Evolutionary conservation across 2,329 filamentous ascomycete species (phyloP).

Genomic region (Aureobasidium pullulans): DNA sequence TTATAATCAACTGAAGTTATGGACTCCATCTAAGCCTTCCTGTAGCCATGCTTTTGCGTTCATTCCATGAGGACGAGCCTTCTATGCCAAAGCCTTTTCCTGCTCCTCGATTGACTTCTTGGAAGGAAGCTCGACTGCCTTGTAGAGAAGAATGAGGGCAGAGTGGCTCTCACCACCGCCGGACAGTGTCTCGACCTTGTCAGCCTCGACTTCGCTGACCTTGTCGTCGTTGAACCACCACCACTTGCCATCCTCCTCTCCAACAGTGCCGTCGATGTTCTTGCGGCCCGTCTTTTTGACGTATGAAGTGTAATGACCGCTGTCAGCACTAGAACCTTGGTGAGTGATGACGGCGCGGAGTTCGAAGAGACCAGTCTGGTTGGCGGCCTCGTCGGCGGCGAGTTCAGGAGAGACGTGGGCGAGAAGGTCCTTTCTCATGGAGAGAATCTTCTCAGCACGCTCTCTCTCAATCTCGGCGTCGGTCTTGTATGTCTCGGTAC

Average conservation of each 20-base stretch:
- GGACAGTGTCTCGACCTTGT: conserved; percentile 83
- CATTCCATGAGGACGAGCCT: background rate
- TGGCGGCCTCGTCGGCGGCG: conserved; percentile 70
- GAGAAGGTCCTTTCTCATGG: conserved; percentile 82
- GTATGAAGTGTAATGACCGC: conserved; percentile 95
- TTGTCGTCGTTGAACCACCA: conserved; percentile 99
- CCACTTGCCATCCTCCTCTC: conserved; percentile 87
- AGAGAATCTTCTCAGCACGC: conserved; percentile 63
- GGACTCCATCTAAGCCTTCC: background rate
- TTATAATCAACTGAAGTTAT: background rate
- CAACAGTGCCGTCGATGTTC: conserved; percentile 67
- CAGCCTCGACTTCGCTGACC: conserved; percentile 81
- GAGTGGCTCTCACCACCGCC: conserved; percentile 88
- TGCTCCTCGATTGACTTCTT: conserved; percentile 39
- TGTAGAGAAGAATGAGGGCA: conserved; percentile 72
- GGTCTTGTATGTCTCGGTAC: conserved; percentile 83
- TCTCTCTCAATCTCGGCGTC: conserved; percentile 90
- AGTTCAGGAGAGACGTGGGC: conserved; percentile 69
- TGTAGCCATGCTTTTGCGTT: background rate
- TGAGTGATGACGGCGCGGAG: conserved; percentile 90
- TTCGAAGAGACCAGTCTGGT: conserved; percentile 93
- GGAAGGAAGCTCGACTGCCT: conserved; percentile 61
- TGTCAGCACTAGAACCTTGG: conserved; percentile 93
- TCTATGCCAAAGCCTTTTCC: conserved; percentile 20
- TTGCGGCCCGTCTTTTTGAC: conserved; percentile 80